Conservation (phyloP, 768 basidiomycete species). For the Mycena venus region DNA sequence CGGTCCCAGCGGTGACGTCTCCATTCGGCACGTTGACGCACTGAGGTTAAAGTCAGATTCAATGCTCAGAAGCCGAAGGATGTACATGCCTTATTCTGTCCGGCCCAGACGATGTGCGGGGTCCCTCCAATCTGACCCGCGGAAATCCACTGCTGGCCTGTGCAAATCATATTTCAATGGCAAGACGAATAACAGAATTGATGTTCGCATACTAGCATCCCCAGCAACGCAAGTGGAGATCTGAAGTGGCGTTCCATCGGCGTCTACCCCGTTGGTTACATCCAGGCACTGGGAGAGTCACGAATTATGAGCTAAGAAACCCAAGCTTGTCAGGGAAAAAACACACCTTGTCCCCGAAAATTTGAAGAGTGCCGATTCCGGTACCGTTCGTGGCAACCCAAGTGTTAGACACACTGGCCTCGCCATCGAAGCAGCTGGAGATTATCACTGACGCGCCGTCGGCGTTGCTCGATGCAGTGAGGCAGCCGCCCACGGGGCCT, state of each 20-base stretch:
- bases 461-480: conserved; percentile 14
- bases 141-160: conserved; percentile 18
- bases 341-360: conserved; percentile 18
- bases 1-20: background rate
- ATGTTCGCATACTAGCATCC: background rate
- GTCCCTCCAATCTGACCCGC: background rate
- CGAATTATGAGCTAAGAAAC: conserved; percentile 15
- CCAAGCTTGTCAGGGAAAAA: conserved; percentile 9
- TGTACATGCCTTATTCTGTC: conserved; percentile 10
- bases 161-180: conserved; percentile 5
- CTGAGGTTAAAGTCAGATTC: conserved; percentile 11
- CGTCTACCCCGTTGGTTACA: conserved; percentile 10
- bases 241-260: conserved; percentile 12
- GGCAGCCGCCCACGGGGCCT: conserved; percentile 18
- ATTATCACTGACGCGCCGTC: conserved; percentile 10
- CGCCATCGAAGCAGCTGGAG: background rate
- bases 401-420: conserved; percentile 2
- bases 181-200: background rate
- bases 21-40: conserved; percentile 16
- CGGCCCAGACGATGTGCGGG: conserved; percentile 11
- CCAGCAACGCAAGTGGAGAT: conserved; percentile 7
- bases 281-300: conserved; percentile 7
- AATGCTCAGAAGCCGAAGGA: background rate
- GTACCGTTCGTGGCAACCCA: conserved; percentile 5
- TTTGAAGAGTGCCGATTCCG: background rate